Evolutionary conservation across 352 stramenopile genomes (phyloP).

Genomic region (Elongisporangium anandrum): DNA sequence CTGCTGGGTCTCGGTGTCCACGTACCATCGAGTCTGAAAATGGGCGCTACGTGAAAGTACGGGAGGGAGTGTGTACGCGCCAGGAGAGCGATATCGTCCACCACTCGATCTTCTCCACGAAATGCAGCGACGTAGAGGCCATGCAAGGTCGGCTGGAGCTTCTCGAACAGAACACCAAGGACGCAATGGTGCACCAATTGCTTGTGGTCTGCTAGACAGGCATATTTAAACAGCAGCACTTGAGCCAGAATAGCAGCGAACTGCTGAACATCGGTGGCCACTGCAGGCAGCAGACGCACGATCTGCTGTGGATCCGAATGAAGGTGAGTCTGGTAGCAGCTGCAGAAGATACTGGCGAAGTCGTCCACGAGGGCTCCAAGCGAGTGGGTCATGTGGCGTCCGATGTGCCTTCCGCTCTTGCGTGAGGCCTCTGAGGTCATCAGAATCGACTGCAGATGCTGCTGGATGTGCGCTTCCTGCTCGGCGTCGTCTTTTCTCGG

Average conservation of each 20-base stretch:
- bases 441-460: slow-evolving; percentile 41
- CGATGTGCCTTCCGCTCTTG: slow-evolving; percentile 11
- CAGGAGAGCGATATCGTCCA: slow-evolving; percentile 26
- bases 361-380: slow-evolving; percentile 39
- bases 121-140: slow-evolving; percentile 49
- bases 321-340: slow-evolving; percentile 30
- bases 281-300: slow-evolving; percentile 31
- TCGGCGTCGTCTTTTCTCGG: slow-evolving; percentile 25
- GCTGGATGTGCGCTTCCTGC: slow-evolving; percentile 22
- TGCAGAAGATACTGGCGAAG: slow-evolving; percentile 46
- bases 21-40: slow-evolving; percentile 53
- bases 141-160: slow-evolving; percentile 57
- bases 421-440: slow-evolving; percentile 21
- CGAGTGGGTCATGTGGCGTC: slow-evolving; percentile 41
- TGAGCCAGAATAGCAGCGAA: slow-evolving; percentile 49
- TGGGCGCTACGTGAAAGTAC: slow-evolving; percentile 32
- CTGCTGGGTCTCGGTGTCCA: slow-evolving; percentile 11
- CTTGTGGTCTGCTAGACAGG: slow-evolving; percentile 14
- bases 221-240: slow-evolving; percentile 57
- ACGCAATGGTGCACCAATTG: slow-evolving; percentile 34
- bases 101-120: slow-evolving; percentile 33
- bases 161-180: slow-evolving; percentile 55
- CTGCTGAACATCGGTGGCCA: slow-evolving; percentile 44
- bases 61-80: slow-evolving; percentile 19
- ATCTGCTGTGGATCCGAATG: slow-evolving; percentile 15